Evolutionary conservation across 495 filamentous ascomycete genomes (phyloP).

Genomic region (Podospora pseudopauciseta): DNA sequence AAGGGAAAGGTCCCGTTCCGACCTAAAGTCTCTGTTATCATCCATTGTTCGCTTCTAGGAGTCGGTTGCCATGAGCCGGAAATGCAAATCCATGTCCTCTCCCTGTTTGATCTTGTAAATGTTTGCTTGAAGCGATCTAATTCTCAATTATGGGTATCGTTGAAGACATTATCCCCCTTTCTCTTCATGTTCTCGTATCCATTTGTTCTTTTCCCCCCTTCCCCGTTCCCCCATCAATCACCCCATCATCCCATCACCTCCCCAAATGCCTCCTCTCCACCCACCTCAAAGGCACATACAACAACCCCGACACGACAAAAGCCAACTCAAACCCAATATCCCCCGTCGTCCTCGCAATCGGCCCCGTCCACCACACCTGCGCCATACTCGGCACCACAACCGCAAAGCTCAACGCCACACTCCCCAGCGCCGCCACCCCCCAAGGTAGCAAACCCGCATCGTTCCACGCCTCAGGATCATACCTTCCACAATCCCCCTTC

Average conservation of each 20-base stretch:
- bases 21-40: too few species aligned
- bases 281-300: slow-evolving; percentile 46
- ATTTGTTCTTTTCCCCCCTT: not conserved
- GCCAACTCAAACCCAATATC: slow-evolving; percentile 60
- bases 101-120: not conserved
- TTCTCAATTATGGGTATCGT: slow-evolving; percentile 2
- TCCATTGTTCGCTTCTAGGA: too few species aligned
- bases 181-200: not conserved
- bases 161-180: not conserved
- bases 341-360: slow-evolving; percentile 51
- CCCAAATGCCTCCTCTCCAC: slow-evolving; percentile 36
- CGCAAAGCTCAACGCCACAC: slow-evolving; percentile 38
- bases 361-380: slow-evolving; percentile 54
- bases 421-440: slow-evolving; percentile 46
- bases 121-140: not conserved
- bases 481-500: slow-evolving; percentile 31
- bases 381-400: slow-evolving; percentile 54
- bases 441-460: slow-evolving; percentile 41
- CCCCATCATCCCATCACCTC: slow-evolving; percentile 5
- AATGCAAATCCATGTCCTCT: not conserved
- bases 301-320: slow-evolving; percentile 43
- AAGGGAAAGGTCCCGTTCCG: not conserved
- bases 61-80: too few species aligned
- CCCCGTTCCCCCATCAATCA: not conserved
- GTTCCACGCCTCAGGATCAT: slow-evolving; percentile 49